Evolutionary conservation across 2,329 filamentous ascomycete species (phyloP).

Genomic region (Fragosphaeria purpurea): DNA sequence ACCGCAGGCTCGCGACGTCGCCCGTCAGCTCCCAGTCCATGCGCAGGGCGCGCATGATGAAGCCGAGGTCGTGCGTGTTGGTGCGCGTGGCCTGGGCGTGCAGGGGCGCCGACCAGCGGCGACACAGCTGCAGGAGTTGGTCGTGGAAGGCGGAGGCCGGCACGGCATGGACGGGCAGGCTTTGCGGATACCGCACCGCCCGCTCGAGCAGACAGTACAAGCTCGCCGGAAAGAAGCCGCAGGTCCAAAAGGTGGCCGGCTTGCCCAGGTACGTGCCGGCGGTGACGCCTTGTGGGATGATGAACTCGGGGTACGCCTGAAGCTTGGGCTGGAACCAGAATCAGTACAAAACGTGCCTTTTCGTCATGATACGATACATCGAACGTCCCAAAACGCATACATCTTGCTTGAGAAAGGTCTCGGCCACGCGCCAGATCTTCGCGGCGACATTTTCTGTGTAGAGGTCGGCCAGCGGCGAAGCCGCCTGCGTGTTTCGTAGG

Average conservation of each 20-base stretch:
- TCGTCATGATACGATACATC: not conserved
- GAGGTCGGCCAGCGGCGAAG: conserved; percentile 1
- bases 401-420: conserved; percentile 2
- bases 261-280: conserved; percentile 3
- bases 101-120: conserved; percentile 24
- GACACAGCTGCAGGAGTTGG: conserved; percentile 17
- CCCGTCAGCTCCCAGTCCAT: conserved; percentile 7
- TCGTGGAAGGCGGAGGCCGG: conserved; percentile 8
- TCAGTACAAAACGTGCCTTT: not conserved
- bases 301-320: conserved; percentile 8
- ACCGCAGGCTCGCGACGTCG: not conserved
- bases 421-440: conserved; percentile 10
- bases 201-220: conserved; percentile 27
- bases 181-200: conserved; percentile 19
- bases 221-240: conserved; percentile 31
- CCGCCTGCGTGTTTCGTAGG: not conserved
- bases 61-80: conserved; percentile 45
- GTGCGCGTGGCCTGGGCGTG: conserved; percentile 30
- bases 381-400: not conserved
- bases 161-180: not conserved
- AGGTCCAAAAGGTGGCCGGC: conserved; percentile 29
- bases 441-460: conserved; percentile 7
- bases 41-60: conserved; percentile 26
- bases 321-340: not conserved
- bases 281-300: not conserved